Conservation (phyloP, 2,329 filamentous ascomycete genomes). For the Aspergillus spinulosporus region DNA sequence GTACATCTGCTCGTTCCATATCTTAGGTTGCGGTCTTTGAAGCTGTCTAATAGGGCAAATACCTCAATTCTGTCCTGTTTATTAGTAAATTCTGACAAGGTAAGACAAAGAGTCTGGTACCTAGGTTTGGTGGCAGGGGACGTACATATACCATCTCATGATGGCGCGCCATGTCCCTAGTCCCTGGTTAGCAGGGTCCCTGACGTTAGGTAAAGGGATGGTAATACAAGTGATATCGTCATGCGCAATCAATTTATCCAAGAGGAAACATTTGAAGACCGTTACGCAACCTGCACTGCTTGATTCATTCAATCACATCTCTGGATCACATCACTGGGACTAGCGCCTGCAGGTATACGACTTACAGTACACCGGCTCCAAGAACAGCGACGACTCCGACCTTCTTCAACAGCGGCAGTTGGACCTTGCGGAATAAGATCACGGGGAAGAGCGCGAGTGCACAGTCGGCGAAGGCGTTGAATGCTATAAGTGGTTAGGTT, state of each 20-base stretch:
- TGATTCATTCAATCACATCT: background rate
- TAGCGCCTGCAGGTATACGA: too few relatives aligned
- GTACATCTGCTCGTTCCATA: conserved; percentile 10
- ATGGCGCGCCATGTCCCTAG: conserved; percentile 19
- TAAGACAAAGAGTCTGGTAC: background rate
- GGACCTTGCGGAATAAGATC: conserved; percentile 15
- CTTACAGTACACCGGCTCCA: conserved; percentile 16
- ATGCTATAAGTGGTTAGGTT: conserved; percentile 5
- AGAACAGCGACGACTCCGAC: conserved; percentile 15
- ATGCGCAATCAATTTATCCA: conserved; percentile 17
- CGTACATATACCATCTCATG: conserved; percentile 20
- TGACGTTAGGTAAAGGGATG: background rate
- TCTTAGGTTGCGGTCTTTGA: too few relatives aligned
- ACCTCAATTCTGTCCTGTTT: background rate
- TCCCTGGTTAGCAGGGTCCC: background rate
- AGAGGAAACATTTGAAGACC: conserved; percentile 10
- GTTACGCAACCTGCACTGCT: conserved; percentile 10
- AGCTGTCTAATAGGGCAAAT: background rate
- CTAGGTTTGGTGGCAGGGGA: background rate
- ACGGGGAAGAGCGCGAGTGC: conserved; percentile 15
- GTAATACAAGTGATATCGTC: conserved; percentile 18
- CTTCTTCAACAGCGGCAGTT: conserved; percentile 13
- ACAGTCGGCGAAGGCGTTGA: conserved; percentile 18
- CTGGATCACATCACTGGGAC: too few relatives aligned
- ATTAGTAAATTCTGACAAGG: too few relatives aligned